phyloP scores from a whole-genome alignment of 768 basidiomycete species.

The Tricholoma terreum region DNA sequence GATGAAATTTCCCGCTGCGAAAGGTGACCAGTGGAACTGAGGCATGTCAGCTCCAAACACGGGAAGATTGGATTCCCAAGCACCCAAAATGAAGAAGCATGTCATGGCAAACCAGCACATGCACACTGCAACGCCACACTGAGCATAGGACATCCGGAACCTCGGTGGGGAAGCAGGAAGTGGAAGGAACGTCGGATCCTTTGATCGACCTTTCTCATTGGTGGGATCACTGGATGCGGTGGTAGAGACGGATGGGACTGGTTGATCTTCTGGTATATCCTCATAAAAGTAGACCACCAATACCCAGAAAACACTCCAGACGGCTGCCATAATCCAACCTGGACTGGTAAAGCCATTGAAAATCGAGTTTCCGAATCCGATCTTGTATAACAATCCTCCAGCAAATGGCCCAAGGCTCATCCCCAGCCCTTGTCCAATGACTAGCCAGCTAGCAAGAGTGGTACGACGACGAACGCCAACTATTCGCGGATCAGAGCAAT shows the following conservation, averaged over 20 bases:
- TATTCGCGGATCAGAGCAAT: constrained; percentile 68
- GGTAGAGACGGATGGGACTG: background rate
- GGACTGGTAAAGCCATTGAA: constrained; percentile 72
- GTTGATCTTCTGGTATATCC: constrained; percentile 30
- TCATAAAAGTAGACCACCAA: constrained; percentile 33
- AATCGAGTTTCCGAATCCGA: constrained; percentile 51
- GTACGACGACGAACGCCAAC: constrained; percentile 63
- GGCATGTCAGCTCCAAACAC: constrained; percentile 46
- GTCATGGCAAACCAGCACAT: constrained; percentile 74
- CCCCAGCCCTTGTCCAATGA: constrained; percentile 60
- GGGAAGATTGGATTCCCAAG: constrained; percentile 69
- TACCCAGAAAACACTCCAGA: constrained; percentile 54
- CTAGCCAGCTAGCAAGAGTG: constrained; percentile 59
- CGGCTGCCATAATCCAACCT: constrained; percentile 58
- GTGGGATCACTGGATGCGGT: background rate
- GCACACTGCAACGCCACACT: constrained; percentile 54
- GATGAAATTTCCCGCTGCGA: constrained; percentile 66
- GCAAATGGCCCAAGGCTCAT: constrained; percentile 63
- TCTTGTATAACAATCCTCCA: constrained; percentile 58
- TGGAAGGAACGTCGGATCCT: constrained; percentile 25
- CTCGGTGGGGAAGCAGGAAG: constrained; percentile 5
- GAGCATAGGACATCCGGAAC: constrained; percentile 19
- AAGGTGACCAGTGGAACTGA: constrained; percentile 55
- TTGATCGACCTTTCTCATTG: background rate
- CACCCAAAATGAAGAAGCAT: constrained; percentile 67